Conservation (phyloP, 805 yeast species). For the Vanderwaltozyma verrucispora region DNA sequence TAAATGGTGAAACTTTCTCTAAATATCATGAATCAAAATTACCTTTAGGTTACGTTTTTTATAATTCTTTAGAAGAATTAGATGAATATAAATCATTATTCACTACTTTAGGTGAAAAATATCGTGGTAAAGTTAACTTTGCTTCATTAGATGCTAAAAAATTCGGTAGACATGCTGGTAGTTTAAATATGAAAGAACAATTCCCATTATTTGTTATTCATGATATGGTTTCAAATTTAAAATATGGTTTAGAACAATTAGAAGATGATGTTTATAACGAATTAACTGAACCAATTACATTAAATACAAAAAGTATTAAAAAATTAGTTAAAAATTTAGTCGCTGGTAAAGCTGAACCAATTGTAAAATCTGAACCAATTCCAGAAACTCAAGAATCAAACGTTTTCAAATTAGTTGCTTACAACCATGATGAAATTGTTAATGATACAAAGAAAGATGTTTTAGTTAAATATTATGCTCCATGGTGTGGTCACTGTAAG, state of each 20-base stretch:
- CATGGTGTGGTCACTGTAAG: conserved; percentile 98
- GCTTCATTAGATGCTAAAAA: conserved; percentile 76
- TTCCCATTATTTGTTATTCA: conserved; percentile 85
- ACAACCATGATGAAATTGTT: conserved; percentile 65
- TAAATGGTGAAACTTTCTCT: conserved; percentile 71
- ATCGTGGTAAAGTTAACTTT: conserved; percentile 75
- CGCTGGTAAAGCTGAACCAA: conserved; percentile 58
- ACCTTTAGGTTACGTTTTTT: conserved; percentile 87
- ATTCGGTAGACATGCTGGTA: conserved; percentile 83
- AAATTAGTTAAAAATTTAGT: conserved; percentile 53
- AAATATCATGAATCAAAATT: conserved; percentile 57
- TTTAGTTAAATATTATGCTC: conserved; percentile 87
- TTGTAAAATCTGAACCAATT: conserved; percentile 73
- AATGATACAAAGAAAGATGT: conserved; percentile 52
- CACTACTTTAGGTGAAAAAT: conserved; percentile 54
- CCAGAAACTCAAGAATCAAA: conserved; percentile 75
- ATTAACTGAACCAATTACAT: conserved; percentile 19
- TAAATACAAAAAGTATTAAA: conserved; percentile 44
- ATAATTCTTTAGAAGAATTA: conserved; percentile 59
- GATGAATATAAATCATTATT: conserved; percentile 43
- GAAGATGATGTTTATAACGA: conserved; percentile 23
- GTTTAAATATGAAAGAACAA: conserved; percentile 74
- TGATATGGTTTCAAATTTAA: conserved; percentile 53
- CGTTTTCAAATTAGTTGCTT: conserved; percentile 70
- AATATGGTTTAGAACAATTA: conserved; percentile 66